A percentile compares a stretch with the other conserved stretches of the same genome.
phyloP scores from a whole-genome alignment of 169 alveolate genomes.

The Eimeria maxima region DNA sequence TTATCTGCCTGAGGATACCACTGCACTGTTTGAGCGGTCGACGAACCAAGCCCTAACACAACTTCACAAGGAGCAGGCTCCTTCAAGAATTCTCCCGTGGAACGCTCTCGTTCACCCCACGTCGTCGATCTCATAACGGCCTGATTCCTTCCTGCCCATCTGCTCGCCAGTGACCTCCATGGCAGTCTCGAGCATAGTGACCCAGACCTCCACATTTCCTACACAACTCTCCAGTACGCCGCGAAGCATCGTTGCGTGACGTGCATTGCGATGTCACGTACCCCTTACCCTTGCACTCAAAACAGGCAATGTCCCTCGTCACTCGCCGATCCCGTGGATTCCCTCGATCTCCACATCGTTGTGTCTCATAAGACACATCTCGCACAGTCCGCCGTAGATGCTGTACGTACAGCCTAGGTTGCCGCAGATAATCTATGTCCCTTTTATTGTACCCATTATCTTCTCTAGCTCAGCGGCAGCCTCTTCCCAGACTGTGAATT shows the following conservation, averaged over 20 bases:
- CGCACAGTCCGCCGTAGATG: not conserved
- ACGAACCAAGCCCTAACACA: no score
- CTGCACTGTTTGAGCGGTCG: no score
- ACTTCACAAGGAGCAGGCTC: no score
- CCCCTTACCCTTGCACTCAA: not conserved
- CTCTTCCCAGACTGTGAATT: not conserved
- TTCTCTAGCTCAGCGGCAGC: not conserved
- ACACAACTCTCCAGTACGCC: not conserved
- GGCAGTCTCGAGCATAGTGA: not conserved
- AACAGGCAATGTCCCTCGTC: not conserved
- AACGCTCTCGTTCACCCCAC: no score
- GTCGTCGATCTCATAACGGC: no score
- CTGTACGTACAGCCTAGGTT: not conserved
- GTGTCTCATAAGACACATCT: not conserved
- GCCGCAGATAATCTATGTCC: not conserved
- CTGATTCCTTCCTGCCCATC: no score
- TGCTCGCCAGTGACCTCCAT: no score
- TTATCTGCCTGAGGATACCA: no score
- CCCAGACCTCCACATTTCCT: not conserved
- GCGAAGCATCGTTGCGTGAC: not conserved
- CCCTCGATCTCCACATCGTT: not conserved
- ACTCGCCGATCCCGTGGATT: not conserved
- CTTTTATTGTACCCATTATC: not conserved
- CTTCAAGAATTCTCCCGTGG: no score
- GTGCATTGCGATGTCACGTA: not conserved